Base-by-base conservation (phyloP, 2,329 filamentous ascomycete species). In the Beauveria pseudobassiana region DNA sequence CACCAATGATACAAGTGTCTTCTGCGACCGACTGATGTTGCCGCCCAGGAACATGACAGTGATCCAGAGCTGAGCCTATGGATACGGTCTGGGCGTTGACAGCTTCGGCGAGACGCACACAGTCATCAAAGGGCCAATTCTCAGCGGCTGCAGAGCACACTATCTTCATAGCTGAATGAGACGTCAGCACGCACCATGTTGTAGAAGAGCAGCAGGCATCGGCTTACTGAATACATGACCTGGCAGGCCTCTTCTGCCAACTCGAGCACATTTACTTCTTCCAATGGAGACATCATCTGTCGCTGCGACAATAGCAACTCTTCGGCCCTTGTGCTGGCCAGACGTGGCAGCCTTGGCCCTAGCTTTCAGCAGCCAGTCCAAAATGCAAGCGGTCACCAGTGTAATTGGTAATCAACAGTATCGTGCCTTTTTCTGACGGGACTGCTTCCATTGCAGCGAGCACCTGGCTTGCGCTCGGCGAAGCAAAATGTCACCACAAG, bases 391-490 rank as follows among this genome's bases (percentile, higher is more conserved):
- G 84, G 70, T 87, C 84, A 51, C 84, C 84, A 0, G 84, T 87
- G 70, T 87, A 87, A 71, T 88, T 88, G 49, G 83, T 86, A 63
- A 86, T 80, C 50, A 87, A 80, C 1, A 87, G 74, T 50, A 87
- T 80, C 1, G 80, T 81, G 42, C 85, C 85, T 66, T 74, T 75
- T 26, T 78, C 75, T 24, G 76, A 84, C 12, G 79, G 82, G 9
- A 79, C 81, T 49, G 77, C 76, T 56, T 81, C 79, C 46, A 87
- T 79, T 5, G 79, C 84, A 1, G 84, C 80, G 8, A 86, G 70
- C 59, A 88, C 84, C 71, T 87, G 85, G 63, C 82, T 83, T 6
- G 84, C 84, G 62, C 81, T 84, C 0, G 85, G 85, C 5, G 80
- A 83, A n/a, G 85, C 85, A 65, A 88, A 65, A 88, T 82, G 67